Percentiles rank a stretch among this genome's conserved stretches.
phyloP scores from a whole-genome alignment of 805 yeast genomes.

The Wickerhamomyces pijperi region DNA sequence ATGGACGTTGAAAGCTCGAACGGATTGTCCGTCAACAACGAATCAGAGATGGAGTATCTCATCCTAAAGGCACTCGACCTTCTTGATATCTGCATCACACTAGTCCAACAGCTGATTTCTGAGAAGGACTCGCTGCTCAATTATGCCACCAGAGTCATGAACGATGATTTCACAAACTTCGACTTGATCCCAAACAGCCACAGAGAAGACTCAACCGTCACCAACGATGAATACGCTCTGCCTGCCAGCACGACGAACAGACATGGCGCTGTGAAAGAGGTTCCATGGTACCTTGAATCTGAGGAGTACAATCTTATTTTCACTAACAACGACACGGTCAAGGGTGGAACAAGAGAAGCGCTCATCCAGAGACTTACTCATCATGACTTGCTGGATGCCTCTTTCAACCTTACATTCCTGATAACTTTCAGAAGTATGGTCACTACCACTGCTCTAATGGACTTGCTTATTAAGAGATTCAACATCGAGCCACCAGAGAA shows the following conservation, averaged over 20 bases:
- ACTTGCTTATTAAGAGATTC: slow-evolving; percentile 51
- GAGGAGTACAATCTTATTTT: slow-evolving; percentile 50
- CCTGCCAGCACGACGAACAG: slow-evolving; percentile 19
- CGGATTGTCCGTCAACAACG: slow-evolving; percentile 23
- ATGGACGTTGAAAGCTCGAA: slow-evolving; percentile 31
- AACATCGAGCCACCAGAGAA: slow-evolving; percentile 79
- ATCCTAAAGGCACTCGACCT: slow-evolving; percentile 24
- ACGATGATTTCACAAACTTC: slow-evolving; percentile 42
- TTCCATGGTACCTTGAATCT: slow-evolving; percentile 65
- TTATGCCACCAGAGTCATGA: slow-evolving; percentile 71
- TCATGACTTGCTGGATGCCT: slow-evolving; percentile 51
- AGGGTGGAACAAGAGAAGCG: slow-evolving; percentile 78
- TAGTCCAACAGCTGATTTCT: slow-evolving; percentile 50
- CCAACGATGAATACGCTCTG: slow-evolving; percentile 16
- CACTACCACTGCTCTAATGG: slow-evolving; percentile 51
- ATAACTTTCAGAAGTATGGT: slow-evolving; percentile 69
- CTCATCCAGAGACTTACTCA: slow-evolving; percentile 72
- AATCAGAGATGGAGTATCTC: slow-evolving; percentile 19
- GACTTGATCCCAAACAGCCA: slow-evolving; percentile 41
- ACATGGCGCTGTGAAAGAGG: slow-evolving; percentile 22
- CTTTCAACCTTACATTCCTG: slow-evolving; percentile 58
- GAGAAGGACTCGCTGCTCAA: slow-evolving; percentile 62
- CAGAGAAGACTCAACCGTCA: slow-evolving; percentile 22
- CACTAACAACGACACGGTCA: slow-evolving; percentile 60
- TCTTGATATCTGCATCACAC: slow-evolving; percentile 22